Base-by-base conservation (phyloP, 106 monocot genomes). In the Acanthochlamys bracteata region DNA sequence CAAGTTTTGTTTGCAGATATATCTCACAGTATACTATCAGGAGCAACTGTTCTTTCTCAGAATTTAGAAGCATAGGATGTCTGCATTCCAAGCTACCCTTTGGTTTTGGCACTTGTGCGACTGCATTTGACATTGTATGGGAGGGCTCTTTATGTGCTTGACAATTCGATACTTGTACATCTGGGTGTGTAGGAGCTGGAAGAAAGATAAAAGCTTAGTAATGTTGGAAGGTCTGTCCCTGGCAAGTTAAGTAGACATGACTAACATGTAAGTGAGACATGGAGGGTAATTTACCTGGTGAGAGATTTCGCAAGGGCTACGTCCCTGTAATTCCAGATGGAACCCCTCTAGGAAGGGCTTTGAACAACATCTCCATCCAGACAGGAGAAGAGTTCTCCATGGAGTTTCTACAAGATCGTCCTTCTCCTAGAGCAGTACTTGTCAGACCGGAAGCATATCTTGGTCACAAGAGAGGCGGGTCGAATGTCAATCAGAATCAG, bases 371-470 rank as follows among this genome's bases (percentile, higher is more conserved):
- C 67, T 82, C 89, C 17, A 21, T 82, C 65, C 84, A 74, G 53
- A 89, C 89, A 17, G 84, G 84, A 7, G 89, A 84, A 57, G 84
- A 89, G 41, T 89, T 81, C 65, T 81, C 80, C 7, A 69, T 73
- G 63, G 77, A 74, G 55, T 82, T 90, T 69, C 66, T 77, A 61
- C 80, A 94, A 72, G 84, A 84, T 64, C 74, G 78, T 59, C 53
- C 60, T 20, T 56, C 74, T 24, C 69, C 66, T 17, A 65, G 67
- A 73, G 74, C 52, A 70, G 15, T 25, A 27, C 55, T 25, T 13
- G 7, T 46, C 17, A 51, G 76, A 64, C 41, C 56, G 20, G 70
- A 53, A 24, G 13, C 60, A 2, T 61, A 74, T 53, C 72, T 39
- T 42, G 64, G 55, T 23, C 40, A 69, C 42, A 70, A 66, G 53